Base-by-base conservation (phyloP, 371 early-diverging fungal species). In the Actinomortierella ambigua region DNA sequence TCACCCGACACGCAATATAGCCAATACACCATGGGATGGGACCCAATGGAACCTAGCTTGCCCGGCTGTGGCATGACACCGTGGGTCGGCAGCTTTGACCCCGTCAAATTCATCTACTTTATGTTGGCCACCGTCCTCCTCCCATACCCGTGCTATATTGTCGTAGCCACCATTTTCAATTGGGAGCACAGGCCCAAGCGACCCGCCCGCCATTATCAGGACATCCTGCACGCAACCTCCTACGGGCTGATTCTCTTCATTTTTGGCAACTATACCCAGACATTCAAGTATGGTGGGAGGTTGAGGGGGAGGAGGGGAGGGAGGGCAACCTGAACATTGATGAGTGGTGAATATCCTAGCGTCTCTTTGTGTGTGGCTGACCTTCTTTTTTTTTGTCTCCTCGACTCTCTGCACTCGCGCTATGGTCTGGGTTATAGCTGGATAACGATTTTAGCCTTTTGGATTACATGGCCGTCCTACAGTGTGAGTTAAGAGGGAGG, bases 191-290 rank as follows among this genome's bases (percentile, higher is more conserved):
- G 85, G 39, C 62, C 68, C 17, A 90, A 90, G 57, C 80, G 85
- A 17, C 64, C 84, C 7, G 85, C 85, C 11, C 80, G 88, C 26
- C 89, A 88, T 52, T 90, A 85, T 65, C 85, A 86, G 57, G 90
- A 91, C 65, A 24, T 85, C 4, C 66, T 87, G 44, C 61, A 77
- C 17, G 87, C 83, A 0, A 69, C 89, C 15, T 68, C 81, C 1
- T 90, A 89, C 65, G 79, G 84, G 5, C 77, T 84, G 22, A 76
- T 92, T n/a, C 65, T 93, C 6, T 93, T 94, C 78, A 85, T 89
- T n/a, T 84, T 92, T 81, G 93, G 93, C 26, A 90, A 90, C 75
- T 93, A 93, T 69, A 73, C 92, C 7, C 78, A 82, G 57, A 85
- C 92, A 4, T 83, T 85, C 61, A 83, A 83, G 84, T 85, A 76